Evolutionary conservation across 768 basidiomycete genomes (phyloP), one percentile per base, ranked within the genome.

Genomic region (Lentinula raphanica): DNA sequence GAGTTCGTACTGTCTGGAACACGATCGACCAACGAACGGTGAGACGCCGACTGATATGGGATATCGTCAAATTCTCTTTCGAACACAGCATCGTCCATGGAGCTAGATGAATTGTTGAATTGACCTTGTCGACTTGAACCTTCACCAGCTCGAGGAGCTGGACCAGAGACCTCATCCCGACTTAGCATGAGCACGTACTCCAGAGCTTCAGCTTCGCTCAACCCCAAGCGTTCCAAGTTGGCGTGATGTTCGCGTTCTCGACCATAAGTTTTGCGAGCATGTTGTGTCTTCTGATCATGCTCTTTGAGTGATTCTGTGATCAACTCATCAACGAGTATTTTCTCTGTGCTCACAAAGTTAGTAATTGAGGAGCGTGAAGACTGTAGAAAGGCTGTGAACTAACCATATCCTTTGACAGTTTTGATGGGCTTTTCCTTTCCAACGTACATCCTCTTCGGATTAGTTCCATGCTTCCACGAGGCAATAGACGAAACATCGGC

Each of bases 161-260:
- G 17, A 69, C n/a, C n/a, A n/a, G n/a, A 46, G 2, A 81, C 84
- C 67, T 92, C 89, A 46, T 94, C 92, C 8, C 88, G 83, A 61
- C 90, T 92, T 62, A 93, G 78, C 90, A 93, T 93, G 46, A 94
- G 68, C 0, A 85, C 78, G 63, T 94, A 94, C 64, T 91, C 87
- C 27, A 93, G 72, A 0, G 87, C 89, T 64, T 91, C 91, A 1
- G 70, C 69, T 64, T 94, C 91, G 58, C 78, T 84, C 39, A 93
- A 71, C 2, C 92, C 91, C 3, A 94, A 77, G n/a, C 71, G 69
- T 32, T 82, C 75, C 23, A 92, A 68, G 11, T 79, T 76, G 2
- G 75, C 74, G 12, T 72, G 71, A 60, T 93, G 88, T 62, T 84
- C 87, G 25, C 74, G 73, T 59, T 82, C 81, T 32, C 81, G 76